Evolutionary conservation across 1,284 basidiomycete species (phyloP), one percentile per base, ranked within the genome.

Genomic region (Cryptococcus jaspeensis): DNA sequence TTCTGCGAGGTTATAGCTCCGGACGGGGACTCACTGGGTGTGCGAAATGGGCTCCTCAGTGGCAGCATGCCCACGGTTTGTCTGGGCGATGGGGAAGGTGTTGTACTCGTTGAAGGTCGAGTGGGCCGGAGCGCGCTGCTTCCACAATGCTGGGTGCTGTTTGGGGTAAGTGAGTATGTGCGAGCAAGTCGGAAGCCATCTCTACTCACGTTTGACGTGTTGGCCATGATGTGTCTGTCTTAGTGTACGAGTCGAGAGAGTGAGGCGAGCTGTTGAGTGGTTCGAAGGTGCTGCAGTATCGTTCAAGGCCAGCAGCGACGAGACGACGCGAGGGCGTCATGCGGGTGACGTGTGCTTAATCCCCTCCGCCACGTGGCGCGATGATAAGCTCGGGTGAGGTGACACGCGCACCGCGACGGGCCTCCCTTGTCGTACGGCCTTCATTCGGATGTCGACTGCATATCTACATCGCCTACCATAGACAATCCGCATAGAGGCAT

Each of bases 91-190:
- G 16, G 69, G 71, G 59, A 71, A 65, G 37, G 66, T 69, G 35
- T 63, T 59, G 60, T 74, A 70, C 52, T 69, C 67, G 65, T 77
- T 74, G 57, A 75, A 77, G 43, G 61, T 56, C 47, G 72, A 64
- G 55, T 70, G 60, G 12, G 68, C 64, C 3, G 72, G 62, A 44
- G 74, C 55, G 61, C 68, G 70, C 55, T 75, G 73, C 46, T 74
- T 74, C 75, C 75, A 77, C 49, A 71, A 67, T 50, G 72, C 65
- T 42, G 75, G 75, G 58, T 77, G 75, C 75, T 77, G 56, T n/a
- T 32, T 9, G 28, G 28, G 28, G 28, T 32, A 5, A 39, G 7
- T 15, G 1, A 23, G 12, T n/a, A 7, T 11, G 35, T 50, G 38
- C 4, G 28, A n/a, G n/a, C n/a, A n/a, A n/a, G n/a, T n/a, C n/a